Evolutionary conservation across 2,329 filamentous ascomycete species (phyloP), one percentile per base, ranked within the genome.

Genomic region (Tolypocladium pustulatum): DNA sequence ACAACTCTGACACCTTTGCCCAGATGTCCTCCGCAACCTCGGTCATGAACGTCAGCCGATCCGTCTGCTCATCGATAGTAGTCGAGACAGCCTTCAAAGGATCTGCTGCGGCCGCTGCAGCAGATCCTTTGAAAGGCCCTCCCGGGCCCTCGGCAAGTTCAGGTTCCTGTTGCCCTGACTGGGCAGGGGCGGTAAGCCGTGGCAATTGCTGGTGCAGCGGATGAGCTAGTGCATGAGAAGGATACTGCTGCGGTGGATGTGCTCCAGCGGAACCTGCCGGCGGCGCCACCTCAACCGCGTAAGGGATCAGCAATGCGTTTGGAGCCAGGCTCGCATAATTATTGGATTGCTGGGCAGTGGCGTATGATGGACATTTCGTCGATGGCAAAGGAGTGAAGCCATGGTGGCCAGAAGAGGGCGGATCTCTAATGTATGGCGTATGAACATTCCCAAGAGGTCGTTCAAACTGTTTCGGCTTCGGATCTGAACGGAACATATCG

Each of bases 401-500:
- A 15, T 55, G 17, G 37, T 12, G 13, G 36, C 36, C 54, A 32
- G n/a, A n/a, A n/a, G 54, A 55, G 27, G 37, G 37, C 27, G 9
- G 54, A 13, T 6, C 9, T 32, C n/a, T 15, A 34, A 49, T 13
- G 1, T n/a, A 7, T 30, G 40, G 32, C 25, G n/a, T 13, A 10
- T 25, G 10, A 5, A 17, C 34, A 55, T 38, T 55, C 30, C 17
- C 27, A 17, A 22, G 22, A 27, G 53, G 36, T 34, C 41, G 22
- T 22, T 34, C 41, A 20, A 36, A 7, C 20, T 13, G n/a, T 36
- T 30, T 52, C 36, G 22, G 32, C 32, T 15, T 34, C 38, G 83
- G 82, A 63, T 88, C 79, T 27, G 83, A 79, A 62, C 83, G 79
- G 70, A 93, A 93, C 0, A 88, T 89, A n/a, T 87, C 81, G 36